Evolutionary conservation across 139 green algal genomes (phyloP).

Genomic region (Ulvella scutata): DNA sequence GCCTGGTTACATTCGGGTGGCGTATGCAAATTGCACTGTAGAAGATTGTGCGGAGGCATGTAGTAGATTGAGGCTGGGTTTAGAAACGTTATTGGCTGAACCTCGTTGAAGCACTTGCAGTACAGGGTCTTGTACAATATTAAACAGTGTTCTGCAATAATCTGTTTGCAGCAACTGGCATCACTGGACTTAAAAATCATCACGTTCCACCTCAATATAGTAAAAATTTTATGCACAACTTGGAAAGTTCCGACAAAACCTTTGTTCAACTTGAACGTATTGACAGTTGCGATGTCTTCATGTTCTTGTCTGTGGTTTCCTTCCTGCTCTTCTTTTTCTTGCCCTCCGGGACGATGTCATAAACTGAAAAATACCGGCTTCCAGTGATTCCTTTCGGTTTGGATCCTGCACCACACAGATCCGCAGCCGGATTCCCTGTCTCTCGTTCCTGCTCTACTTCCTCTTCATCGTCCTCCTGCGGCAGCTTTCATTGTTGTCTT

Average conservation of each 20-base stretch:
- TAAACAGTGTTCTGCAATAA: too few species aligned
- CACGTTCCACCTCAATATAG: too few species aligned
- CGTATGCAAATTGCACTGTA: conserved; percentile 8
- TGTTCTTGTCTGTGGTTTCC: background rate
- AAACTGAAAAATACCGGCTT: background rate
- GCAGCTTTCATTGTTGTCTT: too few species aligned
- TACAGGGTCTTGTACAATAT: too few species aligned
- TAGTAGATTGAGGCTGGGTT: background rate
- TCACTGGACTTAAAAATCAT: too few species aligned
- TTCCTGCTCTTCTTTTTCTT: background rate
- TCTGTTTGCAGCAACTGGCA: too few species aligned
- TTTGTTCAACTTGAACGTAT: too few species aligned
- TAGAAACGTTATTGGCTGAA: too few species aligned
- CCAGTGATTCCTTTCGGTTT: background rate
- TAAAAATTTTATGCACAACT: too few species aligned
- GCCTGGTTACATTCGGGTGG: conserved; percentile 32
- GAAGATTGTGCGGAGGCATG: background rate
- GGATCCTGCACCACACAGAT: background rate
- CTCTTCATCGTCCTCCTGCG: background rate
- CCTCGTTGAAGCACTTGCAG: too few species aligned
- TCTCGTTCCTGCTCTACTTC: background rate
- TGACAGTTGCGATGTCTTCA: too few species aligned
- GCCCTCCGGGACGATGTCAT: background rate
- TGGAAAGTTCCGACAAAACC: too few species aligned
- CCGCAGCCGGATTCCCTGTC: background rate